Conservation (phyloP, 208 protist genomes). For the Herpetomonas samuelpessoai region DNA sequence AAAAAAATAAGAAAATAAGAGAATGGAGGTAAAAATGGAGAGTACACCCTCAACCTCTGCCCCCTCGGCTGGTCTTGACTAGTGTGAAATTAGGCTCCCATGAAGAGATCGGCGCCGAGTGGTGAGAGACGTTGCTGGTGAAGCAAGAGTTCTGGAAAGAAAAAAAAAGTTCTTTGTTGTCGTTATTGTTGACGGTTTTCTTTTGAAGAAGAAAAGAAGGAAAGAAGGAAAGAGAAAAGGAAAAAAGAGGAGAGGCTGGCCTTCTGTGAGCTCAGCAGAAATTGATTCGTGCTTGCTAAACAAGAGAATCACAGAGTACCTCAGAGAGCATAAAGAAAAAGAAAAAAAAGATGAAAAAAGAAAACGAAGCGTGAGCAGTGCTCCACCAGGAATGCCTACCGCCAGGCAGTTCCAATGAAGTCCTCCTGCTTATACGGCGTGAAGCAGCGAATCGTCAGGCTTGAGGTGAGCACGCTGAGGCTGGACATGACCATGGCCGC, state of each 20-base stretch:
- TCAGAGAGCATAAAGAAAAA: constrained; percentile 11
- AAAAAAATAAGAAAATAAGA: constrained; percentile 12
- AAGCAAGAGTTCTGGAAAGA: too few species aligned
- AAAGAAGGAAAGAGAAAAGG: constrained; percentile 17
- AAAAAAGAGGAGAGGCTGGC: neutral
- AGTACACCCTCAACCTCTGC: too few species aligned
- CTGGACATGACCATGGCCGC: constrained; percentile 79
- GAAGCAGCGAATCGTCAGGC: constrained; percentile 75
- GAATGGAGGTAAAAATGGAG: too few species aligned
- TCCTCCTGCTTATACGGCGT: constrained; percentile 27
- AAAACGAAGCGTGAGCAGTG: neutral
- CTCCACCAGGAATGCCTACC: neutral
- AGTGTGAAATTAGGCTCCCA: too few species aligned
- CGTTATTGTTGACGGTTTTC: neutral
- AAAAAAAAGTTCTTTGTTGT: neutral
- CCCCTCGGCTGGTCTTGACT: too few species aligned
- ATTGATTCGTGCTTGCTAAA: constrained; percentile 1
- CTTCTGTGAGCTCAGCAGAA: neutral
- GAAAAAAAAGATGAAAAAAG: neutral
- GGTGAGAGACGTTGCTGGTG: too few species aligned
- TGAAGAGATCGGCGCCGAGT: too few species aligned
- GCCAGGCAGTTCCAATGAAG: constrained; percentile 14
- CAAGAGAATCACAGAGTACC: too few species aligned
- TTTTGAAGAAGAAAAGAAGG: neutral
- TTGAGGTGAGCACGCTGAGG: constrained; percentile 74